A percentile compares a stretch with the other conserved stretches of the same genome.
These are phyloP conservation scores for Chlamydomonas sphaeroides DNA, from an alignment of 139 green algal species.

Conservation along the genomic window DNA sequence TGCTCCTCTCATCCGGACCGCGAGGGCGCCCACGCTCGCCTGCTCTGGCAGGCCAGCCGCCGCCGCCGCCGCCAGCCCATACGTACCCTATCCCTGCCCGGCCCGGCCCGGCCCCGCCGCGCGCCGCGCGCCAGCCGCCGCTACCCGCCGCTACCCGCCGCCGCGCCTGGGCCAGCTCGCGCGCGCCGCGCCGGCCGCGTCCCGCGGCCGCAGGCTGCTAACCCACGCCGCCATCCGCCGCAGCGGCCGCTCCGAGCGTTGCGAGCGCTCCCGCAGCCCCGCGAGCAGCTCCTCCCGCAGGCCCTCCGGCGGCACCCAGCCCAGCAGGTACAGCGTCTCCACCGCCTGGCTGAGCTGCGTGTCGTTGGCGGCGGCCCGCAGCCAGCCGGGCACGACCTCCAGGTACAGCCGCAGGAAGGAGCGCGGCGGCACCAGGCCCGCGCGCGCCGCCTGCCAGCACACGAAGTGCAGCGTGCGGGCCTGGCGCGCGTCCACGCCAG, in stretches of 20 bases:
- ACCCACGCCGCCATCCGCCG: conserved; percentile 11
- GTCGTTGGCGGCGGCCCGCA: neutral
- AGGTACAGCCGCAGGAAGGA: conserved; percentile 26
- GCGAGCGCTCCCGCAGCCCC: neutral
- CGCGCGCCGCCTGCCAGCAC: conserved; percentile 34
- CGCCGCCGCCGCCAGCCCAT: too few relatives aligned
- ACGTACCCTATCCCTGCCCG: too few relatives aligned
- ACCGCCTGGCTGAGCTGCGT: conserved; percentile 21
- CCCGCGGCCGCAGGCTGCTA: neutral
- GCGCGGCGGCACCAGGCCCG: conserved; percentile 32
- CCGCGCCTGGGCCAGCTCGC: too few relatives aligned
- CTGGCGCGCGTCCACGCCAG: neutral
- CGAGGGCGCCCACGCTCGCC: too few relatives aligned
- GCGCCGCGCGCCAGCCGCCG: too few relatives aligned
- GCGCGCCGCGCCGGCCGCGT: too few relatives aligned
- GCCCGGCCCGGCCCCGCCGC: too few relatives aligned
- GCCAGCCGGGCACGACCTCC: conserved; percentile 16
- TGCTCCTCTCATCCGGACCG: too few relatives aligned
- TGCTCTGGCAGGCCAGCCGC: too few relatives aligned
- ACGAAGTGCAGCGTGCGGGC: conserved; percentile 22
- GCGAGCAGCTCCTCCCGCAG: conserved; percentile 6
- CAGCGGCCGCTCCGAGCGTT: neutral
- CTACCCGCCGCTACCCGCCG: too few relatives aligned
- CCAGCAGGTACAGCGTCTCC: conserved; percentile 28
- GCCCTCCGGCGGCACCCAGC: conserved; percentile 24